phyloP scores from a whole-genome alignment of 352 stramenopile genomes.

The Halophytophthora batemanensis region DNA sequence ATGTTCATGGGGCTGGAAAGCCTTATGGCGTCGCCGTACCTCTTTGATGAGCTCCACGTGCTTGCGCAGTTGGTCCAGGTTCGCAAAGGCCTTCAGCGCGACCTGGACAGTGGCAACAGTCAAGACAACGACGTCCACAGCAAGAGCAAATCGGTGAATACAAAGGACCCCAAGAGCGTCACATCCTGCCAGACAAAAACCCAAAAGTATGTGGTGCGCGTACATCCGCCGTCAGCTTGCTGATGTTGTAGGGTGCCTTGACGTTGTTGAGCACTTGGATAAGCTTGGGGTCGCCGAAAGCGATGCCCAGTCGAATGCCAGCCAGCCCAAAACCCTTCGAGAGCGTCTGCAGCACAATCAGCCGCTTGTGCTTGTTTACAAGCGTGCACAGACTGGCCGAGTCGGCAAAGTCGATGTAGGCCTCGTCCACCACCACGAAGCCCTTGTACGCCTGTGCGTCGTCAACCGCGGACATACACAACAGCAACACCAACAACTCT shows the following conservation, averaged over 20 bases:
- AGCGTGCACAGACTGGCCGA: slow-evolving; percentile 78
- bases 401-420: slow-evolving; percentile 96
- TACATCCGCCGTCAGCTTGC: slow-evolving; percentile 92
- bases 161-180: neutral
- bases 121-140: neutral
- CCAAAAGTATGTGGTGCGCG: neutral
- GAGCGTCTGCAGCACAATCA: slow-evolving; percentile 97
- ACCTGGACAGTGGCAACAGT: slow-evolving; percentile 22
- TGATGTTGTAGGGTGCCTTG: slow-evolving; percentile 99
- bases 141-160: neutral
- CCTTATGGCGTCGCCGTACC: slow-evolving; percentile 17
- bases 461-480: neutral
- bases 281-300: slow-evolving; percentile 89
- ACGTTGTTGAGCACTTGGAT: slow-evolving; percentile 99
- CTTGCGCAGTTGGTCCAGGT: slow-evolving; percentile 44
- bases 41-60: slow-evolving; percentile 75
- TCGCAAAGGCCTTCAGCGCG: slow-evolving; percentile 61
- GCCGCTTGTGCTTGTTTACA: slow-evolving; percentile 90
- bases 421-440: slow-evolving; percentile 98
- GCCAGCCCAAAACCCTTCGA: slow-evolving; percentile 98
- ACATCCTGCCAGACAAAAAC: neutral
- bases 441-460: slow-evolving; percentile 71
- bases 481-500: neutral
- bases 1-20: neutral
- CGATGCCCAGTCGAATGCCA: slow-evolving; percentile 91